Evolutionary conservation across 192 early-diverging fungal genomes (phyloP).

Genomic region (Backusella psychrophila): DNA sequence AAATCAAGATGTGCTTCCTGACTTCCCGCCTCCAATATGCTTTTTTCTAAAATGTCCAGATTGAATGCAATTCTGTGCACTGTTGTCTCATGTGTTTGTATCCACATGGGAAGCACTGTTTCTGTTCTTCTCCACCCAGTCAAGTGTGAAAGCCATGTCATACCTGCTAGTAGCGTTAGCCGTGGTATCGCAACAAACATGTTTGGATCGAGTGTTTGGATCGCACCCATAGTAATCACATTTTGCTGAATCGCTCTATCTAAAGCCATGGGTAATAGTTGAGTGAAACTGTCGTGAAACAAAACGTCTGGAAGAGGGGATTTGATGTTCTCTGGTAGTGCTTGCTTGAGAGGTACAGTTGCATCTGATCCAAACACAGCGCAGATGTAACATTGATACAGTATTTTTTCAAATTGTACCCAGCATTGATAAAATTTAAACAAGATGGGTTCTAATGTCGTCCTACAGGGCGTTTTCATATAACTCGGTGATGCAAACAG

Average conservation of each 20-base stretch:
- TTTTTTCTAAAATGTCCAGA: neutral
- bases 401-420: conserved; percentile 1
- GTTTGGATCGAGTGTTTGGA: conserved; percentile 9
- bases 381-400: conserved; percentile 8
- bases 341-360: neutral
- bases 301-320: neutral
- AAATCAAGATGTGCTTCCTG: neutral
- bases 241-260: neutral
- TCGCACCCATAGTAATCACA: neutral
- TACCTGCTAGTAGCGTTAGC: neutral
- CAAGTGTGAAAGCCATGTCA: conserved; percentile 11
- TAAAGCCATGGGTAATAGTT: conserved; percentile 2
- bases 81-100: neutral
- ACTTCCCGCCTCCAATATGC: neutral
- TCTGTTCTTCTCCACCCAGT: conserved; percentile 1
- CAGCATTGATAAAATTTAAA: neutral
- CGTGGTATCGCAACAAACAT: conserved; percentile 10
- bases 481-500: neutral
- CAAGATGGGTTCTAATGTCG: neutral
- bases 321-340: neutral
- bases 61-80: neutral
- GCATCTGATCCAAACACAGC: conserved; percentile 14
- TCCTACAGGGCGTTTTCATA: neutral
- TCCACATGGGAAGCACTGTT: neutral
- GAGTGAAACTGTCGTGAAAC: conserved; percentile 13